phyloP scores from a whole-genome alignment of 139 green algal species.

The Monoraphidium neglectum region DNA sequence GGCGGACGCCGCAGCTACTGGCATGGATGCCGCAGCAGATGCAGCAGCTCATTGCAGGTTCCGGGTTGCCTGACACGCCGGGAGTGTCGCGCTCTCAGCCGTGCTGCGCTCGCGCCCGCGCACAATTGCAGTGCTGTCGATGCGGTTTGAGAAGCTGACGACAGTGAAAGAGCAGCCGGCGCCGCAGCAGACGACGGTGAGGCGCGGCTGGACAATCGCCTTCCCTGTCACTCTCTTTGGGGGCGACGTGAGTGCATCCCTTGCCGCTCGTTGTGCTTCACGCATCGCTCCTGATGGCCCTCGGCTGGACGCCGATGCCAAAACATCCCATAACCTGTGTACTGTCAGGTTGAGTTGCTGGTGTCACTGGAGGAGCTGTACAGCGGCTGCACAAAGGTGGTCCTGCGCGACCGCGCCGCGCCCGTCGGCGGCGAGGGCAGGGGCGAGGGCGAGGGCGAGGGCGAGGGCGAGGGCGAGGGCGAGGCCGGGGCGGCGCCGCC shows the following conservation, averaged over 20 bases:
- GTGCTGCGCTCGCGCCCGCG: neutral
- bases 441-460: too few species aligned
- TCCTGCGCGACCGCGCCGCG: conserved; percentile 64
- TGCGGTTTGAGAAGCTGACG: conserved; percentile 61
- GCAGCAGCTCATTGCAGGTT: too few species aligned
- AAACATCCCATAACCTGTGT: too few species aligned
- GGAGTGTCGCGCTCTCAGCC: neutral
- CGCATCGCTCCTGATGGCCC: too few species aligned
- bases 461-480: too few species aligned
- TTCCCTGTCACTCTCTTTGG: too few species aligned
- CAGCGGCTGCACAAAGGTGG: conserved; percentile 72
- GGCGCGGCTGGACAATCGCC: neutral
- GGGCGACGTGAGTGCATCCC: too few species aligned
- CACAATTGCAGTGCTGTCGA: conserved; percentile 43
- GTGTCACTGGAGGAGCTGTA: conserved; percentile 77
- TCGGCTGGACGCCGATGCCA: too few species aligned
- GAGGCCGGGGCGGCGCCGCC: too few species aligned
- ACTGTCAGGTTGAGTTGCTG: conserved; percentile 53
- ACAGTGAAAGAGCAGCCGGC: conserved; percentile 47
- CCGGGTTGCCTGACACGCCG: too few species aligned
- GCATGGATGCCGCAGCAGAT: neutral
- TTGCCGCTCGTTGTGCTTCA: too few species aligned
- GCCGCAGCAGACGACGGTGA: conserved; percentile 8
- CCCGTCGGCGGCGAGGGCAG: conserved; percentile 39
- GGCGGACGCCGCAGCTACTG: neutral